phyloP scores from a whole-genome alignment of 441 rosid species.

The Adansonia grandidieri region DNA sequence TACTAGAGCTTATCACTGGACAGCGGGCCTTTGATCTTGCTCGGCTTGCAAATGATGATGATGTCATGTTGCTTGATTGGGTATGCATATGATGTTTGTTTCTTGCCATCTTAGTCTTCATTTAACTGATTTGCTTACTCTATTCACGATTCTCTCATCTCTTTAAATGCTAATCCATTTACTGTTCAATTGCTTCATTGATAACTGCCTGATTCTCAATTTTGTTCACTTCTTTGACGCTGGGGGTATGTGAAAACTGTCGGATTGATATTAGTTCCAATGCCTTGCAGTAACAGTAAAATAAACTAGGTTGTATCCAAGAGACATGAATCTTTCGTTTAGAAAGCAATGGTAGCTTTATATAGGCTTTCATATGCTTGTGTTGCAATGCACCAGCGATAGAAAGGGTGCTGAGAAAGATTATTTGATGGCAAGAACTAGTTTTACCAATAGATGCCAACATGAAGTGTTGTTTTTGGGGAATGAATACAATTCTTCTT shows the following conservation, averaged over 20 bases:
- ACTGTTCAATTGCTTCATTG: background rate
- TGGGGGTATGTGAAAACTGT: constrained; percentile 5
- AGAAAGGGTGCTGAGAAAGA: background rate
- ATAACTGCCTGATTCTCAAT: background rate
- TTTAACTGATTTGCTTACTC: background rate
- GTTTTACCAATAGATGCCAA: constrained; percentile 8
- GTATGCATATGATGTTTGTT: constrained; percentile 38
- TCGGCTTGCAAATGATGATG: constrained; percentile 81
- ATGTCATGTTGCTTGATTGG: constrained; percentile 88
- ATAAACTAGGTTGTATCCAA: background rate
- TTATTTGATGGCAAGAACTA: background rate
- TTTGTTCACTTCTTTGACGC: background rate
- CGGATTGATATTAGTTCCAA: background rate
- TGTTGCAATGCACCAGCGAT: background rate
- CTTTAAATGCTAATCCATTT: background rate
- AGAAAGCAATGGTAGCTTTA: background rate
- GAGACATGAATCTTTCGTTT: background rate
- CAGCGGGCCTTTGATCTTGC: constrained; percentile 89
- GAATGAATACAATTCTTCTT: background rate
- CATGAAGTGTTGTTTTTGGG: background rate
- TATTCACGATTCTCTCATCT: background rate
- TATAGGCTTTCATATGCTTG: background rate
- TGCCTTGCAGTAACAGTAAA: background rate
- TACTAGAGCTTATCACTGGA: constrained; percentile 77
- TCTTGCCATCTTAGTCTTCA: no score